A percentile compares a stretch with the other conserved stretches of the same genome.
Evolutionary conservation across 2,329 filamentous ascomycete genomes (phyloP).

Genomic region (Penicillium sp.): DNA sequence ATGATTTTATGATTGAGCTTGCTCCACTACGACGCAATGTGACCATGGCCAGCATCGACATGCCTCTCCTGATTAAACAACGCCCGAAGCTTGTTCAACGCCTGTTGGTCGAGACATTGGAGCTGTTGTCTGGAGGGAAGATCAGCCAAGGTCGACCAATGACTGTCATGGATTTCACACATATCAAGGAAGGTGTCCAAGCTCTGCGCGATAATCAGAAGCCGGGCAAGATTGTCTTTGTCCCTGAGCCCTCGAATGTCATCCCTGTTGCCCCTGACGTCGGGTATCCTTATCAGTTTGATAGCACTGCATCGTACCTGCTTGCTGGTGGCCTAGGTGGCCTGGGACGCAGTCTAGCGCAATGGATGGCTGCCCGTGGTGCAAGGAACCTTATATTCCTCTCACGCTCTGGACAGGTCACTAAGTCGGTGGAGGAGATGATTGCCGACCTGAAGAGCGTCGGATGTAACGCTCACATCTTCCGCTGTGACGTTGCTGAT

Average conservation of each 20-base stretch:
- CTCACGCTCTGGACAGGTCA: conserved; percentile 12
- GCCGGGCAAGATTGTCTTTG: conserved; percentile 12
- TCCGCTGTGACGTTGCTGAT: conserved; percentile 18
- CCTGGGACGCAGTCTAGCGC: conserved; percentile 19
- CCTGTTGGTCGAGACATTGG: conserved; percentile 5
- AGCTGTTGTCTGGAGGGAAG: conserved; percentile 3
- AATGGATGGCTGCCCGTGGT: conserved; percentile 21
- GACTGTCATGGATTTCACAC: conserved; percentile 6
- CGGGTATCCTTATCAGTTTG: conserved; percentile 11
- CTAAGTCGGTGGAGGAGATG: conserved; percentile 10
- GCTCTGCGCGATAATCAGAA: not conserved
- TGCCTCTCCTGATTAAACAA: conserved; percentile 7
- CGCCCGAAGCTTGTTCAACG: conserved; percentile 3
- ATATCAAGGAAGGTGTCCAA: conserved; percentile 7
- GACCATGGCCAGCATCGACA: conserved; percentile 13
- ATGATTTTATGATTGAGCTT: conserved; percentile 6
- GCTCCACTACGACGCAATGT: conserved; percentile 2
- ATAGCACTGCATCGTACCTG: conserved; percentile 15
- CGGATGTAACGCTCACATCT: conserved; percentile 15
- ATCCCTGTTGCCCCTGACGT: conserved; percentile 6
- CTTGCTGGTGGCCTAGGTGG: conserved; percentile 25
- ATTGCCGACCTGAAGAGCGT: conserved; percentile 5
- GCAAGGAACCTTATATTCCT: conserved; percentile 20
- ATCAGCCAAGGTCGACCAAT: conserved; percentile 3
- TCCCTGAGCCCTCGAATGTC: not conserved